Evolutionary conservation across 805 yeast species (phyloP), one percentile per base, ranked within the genome.

Genomic region (Hanseniaspora thailandica): DNA sequence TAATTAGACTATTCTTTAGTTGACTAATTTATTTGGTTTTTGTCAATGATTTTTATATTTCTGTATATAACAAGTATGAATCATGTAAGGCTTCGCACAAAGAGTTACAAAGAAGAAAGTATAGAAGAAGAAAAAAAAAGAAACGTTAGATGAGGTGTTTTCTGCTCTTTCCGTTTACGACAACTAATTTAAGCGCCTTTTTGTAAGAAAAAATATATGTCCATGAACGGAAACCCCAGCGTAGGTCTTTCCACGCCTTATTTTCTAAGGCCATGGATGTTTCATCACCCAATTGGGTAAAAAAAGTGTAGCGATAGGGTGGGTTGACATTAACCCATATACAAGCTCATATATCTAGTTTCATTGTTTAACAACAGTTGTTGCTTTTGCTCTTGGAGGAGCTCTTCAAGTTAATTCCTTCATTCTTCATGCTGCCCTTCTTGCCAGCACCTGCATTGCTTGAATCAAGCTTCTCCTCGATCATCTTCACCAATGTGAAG

Each of bases 401-500:
- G 10, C 17, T 45, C 31, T 52, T 45, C 19, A 52, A 13, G 23
- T 39, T 52, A 19, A 45, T 40, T 7, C 45, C 45, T 30, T 51
- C 49, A 38, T 40, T 34, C 35, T 51, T 51, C 12, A 45, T 17
- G 5, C 34, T 43, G 3, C 40, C 45, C 38, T 45, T 51, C 6
- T 25, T 28, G 8, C 35, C 33, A 23, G 34, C 39, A 23, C 28
- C 35, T 13, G 34, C 39, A 23, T 13, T 33, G 31, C 39, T 25
- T 9, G 30, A 33, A 3, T 45, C 54, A 57, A 82, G 80, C 67
- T 84, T 84, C 52, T 86, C 95, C 71, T 85, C 85, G 63, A 89
- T 86, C 61, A 86, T 75, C 40, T 82, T 78, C 12, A 97, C 96
- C 63, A 93, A 76, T 61, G 87, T 85, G 70, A 84, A 82, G 72